Base-by-base conservation (phyloP, 345 rosid genomes). In the Populus ilicifolia region DNA sequence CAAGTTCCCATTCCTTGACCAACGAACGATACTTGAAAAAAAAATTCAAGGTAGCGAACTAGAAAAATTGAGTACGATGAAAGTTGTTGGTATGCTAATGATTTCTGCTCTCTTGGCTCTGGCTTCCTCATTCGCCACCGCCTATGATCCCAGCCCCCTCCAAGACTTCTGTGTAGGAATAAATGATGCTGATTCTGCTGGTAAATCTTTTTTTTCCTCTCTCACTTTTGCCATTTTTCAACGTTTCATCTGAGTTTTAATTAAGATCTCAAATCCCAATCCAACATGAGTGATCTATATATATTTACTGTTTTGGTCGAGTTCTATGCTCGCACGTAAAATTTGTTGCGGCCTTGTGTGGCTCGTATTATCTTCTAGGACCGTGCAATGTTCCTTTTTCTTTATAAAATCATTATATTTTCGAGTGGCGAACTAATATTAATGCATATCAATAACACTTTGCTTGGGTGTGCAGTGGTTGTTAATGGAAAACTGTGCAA, bases 401-500 rank as follows among this genome's bases (percentile, higher is more conserved):
- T 11, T 43, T 10, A 10, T 43, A 43, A n/a, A 56, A 56, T 56
- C 9, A 56, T 56, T 11, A 56, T n/a, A 3, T n/a, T 56, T n/a
- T n/a, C 12, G 25, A 0, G 61, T 54, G 61, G 21, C 12, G 27
- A 56, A 4, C 27, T 21, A 8, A 5, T 5, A 27, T 27, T 27
- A 5, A 8, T 10, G 2, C 2, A 0, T n/a, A 29, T 25, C 23
- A 2, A 59, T 23, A n/a, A 10, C 29, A 25, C 64, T 23, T 59
- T 59, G 64, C 64, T 46, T 46, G 18, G 0, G 50, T 46, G 2
- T 27, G 41, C 54, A 79, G 74, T 74, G 35, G 74, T 79, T 25
- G 82, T 68, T 48, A 79, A 79, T 61, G 81, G 82, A 7, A 79
- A 73, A 29, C 59, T 79, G 43, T 79, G 74, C 82, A 79, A 79